Evolutionary conservation across 1,284 basidiomycete genomes (phyloP), one percentile per base, ranked within the genome.

Genomic region (Cystobasidium slooffiae): DNA sequence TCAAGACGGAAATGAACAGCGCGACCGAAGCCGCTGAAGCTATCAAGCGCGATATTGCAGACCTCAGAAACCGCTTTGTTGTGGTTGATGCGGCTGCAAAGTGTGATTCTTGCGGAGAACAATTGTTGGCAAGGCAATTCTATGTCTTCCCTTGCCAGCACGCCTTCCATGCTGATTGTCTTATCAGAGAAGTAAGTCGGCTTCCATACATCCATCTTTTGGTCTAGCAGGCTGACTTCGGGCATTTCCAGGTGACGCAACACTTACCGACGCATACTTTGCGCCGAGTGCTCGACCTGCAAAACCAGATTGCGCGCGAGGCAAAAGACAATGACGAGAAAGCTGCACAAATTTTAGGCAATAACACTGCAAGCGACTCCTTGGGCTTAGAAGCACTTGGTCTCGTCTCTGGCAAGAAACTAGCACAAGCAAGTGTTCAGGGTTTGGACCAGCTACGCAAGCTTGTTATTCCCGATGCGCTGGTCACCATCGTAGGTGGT

Each of bases 1-100:
- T 99, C 76, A 97, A 96, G 83, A 87, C 84, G 61, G 96, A 98
- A 80, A 99, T 99, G 97, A 92, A 96, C 80, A 93, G 96, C 72
- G 93, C 95, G 10, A 96, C 94, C 9, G 87, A 86, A 64, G 94
- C 90, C 52, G 94, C 97, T 0, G 94, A 97, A 77, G 89, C 91
- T 0, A 98, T 99, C 84, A 94, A 94, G 84, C 86, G 89, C 73
- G 96, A 99, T 80, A 96, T 98, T 69, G 86, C 87, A 0, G 88
- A 89, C 16, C 85, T 99, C 72, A 89, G 90, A 81, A 90, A 90
- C 77, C 89, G 97, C n/a, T 97, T 97, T 81, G 89, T 99, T 62
- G 94, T 93, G 0, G 89, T 99, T 74, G 93, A 97, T 78, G 87
- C 89, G 20, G 88, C 88, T 75, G 95, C 98, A 79, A 88, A 88